These are phyloP conservation scores for Kandelia obovata DNA, from an alignment of 345 rosid genomes.

Conservation along the genomic window DNA sequence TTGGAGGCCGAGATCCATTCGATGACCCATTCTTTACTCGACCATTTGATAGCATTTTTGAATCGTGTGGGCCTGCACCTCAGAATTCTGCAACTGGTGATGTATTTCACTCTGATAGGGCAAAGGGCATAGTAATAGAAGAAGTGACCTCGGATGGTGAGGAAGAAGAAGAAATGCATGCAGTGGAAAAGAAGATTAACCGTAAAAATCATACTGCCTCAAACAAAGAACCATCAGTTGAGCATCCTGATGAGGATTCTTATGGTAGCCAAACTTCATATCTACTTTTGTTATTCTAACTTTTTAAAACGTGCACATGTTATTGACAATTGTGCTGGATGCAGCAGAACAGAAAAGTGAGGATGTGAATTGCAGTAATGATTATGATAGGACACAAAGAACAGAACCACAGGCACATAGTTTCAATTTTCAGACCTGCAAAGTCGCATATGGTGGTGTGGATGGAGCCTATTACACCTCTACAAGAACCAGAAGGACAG, in stretches of 20 bases:
- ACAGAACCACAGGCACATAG: slow-evolving; percentile 29
- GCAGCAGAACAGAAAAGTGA: slow-evolving; percentile 37
- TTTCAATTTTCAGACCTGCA: slow-evolving; percentile 43
- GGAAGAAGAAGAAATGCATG: slow-evolving; percentile 20
- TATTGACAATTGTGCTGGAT: slow-evolving; percentile 17
- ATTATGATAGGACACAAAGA: slow-evolving; percentile 23
- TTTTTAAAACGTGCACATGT: not conserved
- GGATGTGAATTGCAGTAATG: slow-evolving; percentile 27
- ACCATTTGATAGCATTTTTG: slow-evolving; percentile 45
- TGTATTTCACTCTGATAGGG: slow-evolving; percentile 8
- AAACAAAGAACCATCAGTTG: slow-evolving; percentile 47
- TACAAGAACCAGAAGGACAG: slow-evolving; percentile 52
- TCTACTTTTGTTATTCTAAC: not conserved
- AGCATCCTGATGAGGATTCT: slow-evolving; percentile 66
- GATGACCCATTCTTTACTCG: slow-evolving; percentile 67
- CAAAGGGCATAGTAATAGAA: slow-evolving; percentile 53
- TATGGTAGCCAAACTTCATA: slow-evolving; percentile 37
- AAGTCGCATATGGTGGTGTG: slow-evolving; percentile 75
- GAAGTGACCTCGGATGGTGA: slow-evolving; percentile 61
- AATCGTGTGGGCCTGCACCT: slow-evolving; percentile 19
- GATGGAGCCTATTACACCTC: slow-evolving; percentile 80
- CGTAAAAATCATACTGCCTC: slow-evolving; percentile 13
- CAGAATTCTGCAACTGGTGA: slow-evolving; percentile 22
- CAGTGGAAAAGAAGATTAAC: slow-evolving; percentile 15
- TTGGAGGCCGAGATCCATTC: slow-evolving; percentile 70